A percentile compares a stretch with the other conserved stretches of the same genome.
phyloP scores from a whole-genome alignment of 768 basidiomycete species.

The Psilocybe cyanescens region DNA sequence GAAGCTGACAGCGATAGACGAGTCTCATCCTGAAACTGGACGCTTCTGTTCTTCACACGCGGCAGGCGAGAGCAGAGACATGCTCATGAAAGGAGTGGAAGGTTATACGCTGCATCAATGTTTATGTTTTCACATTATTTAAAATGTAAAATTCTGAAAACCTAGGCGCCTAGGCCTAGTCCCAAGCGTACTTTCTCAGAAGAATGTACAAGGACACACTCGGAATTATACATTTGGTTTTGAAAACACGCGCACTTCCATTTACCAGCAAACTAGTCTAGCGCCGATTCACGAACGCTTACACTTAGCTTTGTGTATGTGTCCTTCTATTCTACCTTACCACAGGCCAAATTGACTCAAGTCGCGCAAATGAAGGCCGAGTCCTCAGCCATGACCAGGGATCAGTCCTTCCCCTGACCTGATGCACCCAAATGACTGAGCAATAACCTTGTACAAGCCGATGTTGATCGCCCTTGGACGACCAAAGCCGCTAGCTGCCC shows the following conservation, averaged over 20 bases:
- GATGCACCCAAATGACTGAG: not conserved
- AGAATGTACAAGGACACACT: not conserved
- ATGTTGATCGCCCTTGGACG: not conserved
- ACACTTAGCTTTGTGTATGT: too few relatives aligned
- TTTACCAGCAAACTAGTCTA: not conserved
- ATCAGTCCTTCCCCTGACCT: not conserved
- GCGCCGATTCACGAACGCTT: too few relatives aligned
- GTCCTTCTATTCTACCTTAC: not conserved
- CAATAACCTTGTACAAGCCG: not conserved
- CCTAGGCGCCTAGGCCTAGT: not conserved
- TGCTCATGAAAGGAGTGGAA: not conserved
- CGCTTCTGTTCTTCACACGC: not conserved
- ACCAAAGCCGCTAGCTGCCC: not conserved
- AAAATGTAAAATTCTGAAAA: not conserved
- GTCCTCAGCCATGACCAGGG: not conserved
- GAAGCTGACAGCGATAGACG: slow-evolving; percentile 7
- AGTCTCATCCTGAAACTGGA: not conserved
- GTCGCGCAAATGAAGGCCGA: not conserved
- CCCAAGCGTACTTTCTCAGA: not conserved
- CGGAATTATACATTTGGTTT: not conserved
- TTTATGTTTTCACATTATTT: not conserved
- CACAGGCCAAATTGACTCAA: slow-evolving; percentile 9
- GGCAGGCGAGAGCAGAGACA: not conserved
- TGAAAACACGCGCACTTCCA: not conserved
- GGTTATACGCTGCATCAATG: not conserved